Base-by-base conservation (phyloP, 1,284 basidiomycete species). In the Dichomitus squalens region DNA sequence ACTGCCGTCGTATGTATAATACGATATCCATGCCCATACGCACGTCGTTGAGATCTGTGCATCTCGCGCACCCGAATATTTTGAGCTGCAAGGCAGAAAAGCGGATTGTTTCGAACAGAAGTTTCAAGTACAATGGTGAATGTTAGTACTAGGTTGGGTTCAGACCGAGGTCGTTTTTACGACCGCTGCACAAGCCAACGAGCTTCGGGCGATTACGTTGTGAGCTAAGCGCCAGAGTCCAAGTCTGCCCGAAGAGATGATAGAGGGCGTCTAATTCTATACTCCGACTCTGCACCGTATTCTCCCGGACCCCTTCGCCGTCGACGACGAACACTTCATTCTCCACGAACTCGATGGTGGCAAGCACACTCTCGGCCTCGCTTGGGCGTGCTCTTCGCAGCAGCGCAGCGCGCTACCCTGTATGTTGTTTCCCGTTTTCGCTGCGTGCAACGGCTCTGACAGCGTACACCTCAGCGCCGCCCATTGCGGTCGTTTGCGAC, bases 401-500 rank as follows among this genome's bases (percentile, higher is more conserved):
- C 70, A 77, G 73, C 67, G 79, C 82, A 70, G 78, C 79, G 63
- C 84, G 83, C 68, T 77, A 75, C 64, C 77, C 79, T 40, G 87
- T 87, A 63, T 70, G 84, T 68, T 40, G 23, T 44, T 18, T 18
- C 34, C 29, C 11, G 2, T 39, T 16, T 47, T 11, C 1, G 8
- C 23, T 1, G 3, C 2, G n/a, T 41, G 5, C 0, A 41, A 16
- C 29, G 33, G 7, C 2, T 44, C 61, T 60, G 56, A 63, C 36
- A 43, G 44, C 51, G 49, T 52, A 41, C 52, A 52, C 57, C 60
- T 58, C 61, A 72, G 68, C 67, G 77, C 59, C 69, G 79, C 16
- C 69, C 61, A 49, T 58, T 79, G 67, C 78, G 79, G 65, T 77
- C 82, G 63, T 88, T 90, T 67, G 92, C 92, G 66, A 91, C 90